Conservation (phyloP, 306 rosid species). For the Boehmeria nivea region DNA sequence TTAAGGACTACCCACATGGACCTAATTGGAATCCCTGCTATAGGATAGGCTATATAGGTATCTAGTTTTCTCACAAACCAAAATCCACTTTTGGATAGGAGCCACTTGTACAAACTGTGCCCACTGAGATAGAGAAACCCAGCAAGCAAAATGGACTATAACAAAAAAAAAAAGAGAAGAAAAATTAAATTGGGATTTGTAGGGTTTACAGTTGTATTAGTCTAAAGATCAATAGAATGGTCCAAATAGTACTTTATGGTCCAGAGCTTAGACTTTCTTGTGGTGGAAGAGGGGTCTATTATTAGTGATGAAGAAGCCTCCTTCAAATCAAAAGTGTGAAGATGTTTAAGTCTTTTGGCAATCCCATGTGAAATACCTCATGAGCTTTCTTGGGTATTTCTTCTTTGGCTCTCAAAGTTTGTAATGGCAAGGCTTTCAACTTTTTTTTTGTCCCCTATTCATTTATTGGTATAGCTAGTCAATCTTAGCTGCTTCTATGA, state of each 20-base stretch:
- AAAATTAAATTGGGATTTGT: slow-evolving; percentile 5
- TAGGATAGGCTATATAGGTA: not conserved
- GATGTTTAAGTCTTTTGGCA: slow-evolving; percentile 6
- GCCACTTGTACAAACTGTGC: slow-evolving; percentile 17
- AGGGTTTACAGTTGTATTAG: slow-evolving; percentile 22
- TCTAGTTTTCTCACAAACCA: not conserved
- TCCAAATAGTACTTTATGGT: slow-evolving; percentile 35
- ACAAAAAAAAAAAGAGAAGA: slow-evolving; percentile 12
- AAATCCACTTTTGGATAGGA: not conserved
- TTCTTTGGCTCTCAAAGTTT: not conserved
- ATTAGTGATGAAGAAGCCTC: not conserved
- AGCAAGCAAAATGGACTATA: slow-evolving; percentile 1
- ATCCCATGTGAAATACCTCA: slow-evolving; percentile 57
- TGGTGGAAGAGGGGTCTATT: slow-evolving; percentile 10
- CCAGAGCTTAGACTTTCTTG: slow-evolving; percentile 27
- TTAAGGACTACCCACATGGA: slow-evolving; percentile 22
- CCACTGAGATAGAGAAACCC: not conserved
- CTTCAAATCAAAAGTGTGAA: slow-evolving; percentile 18
- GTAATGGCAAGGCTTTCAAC: too few relatives aligned
- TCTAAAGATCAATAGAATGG: slow-evolving; percentile 17
- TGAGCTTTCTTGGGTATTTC: slow-evolving; percentile 18
- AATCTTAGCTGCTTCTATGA: not conserved
- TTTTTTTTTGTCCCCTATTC: not conserved
- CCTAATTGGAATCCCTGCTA: not conserved
- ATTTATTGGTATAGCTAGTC: slow-evolving; percentile 18